Percentiles rank a stretch among this genome's conserved stretches.
These are phyloP conservation scores for Rhizopus microsporus DNA, from an alignment of 371 early-diverging fungal genomes.

Conservation along the genomic window DNA sequence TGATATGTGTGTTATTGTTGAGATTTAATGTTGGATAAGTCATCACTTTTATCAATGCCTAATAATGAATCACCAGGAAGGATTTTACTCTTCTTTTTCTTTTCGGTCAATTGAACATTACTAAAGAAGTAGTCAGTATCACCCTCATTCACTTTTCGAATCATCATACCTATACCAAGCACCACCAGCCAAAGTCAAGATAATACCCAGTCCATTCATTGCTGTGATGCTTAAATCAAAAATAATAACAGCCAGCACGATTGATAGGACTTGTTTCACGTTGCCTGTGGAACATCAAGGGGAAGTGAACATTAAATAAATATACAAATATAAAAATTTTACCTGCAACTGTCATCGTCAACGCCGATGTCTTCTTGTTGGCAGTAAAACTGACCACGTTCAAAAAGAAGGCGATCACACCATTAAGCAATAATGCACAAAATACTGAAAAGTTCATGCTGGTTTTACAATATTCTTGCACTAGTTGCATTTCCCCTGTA, in stretches of 20 bases:
- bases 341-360: slow-evolving; percentile 89
- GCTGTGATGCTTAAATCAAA: slow-evolving; percentile 70
- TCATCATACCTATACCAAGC: slow-evolving; percentile 56
- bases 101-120: slow-evolving; percentile 26
- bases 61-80: slow-evolving; percentile 26
- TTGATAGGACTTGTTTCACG: slow-evolving; percentile 86
- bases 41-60: slow-evolving; percentile 25
- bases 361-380: slow-evolving; percentile 81
- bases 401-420: slow-evolving; percentile 81
- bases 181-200: slow-evolving; percentile 80
- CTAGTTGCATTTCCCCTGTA: slow-evolving; percentile 69
- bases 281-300: slow-evolving; percentile 55
- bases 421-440: slow-evolving; percentile 71
- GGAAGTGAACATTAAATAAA: not conserved
- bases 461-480: slow-evolving; percentile 49
- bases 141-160: not conserved
- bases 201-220: slow-evolving; percentile 73
- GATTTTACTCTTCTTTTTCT: slow-evolving; percentile 21
- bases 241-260: slow-evolving; percentile 75
- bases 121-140: slow-evolving; percentile 4
- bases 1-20: slow-evolving; percentile 18
- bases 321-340: slow-evolving; percentile 5
- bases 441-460: slow-evolving; percentile 49
- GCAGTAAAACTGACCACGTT: slow-evolving; percentile 85
- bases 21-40: slow-evolving; percentile 22